Evolutionary conservation across 2,329 filamentous ascomycete species (phyloP).

Genomic region (Colletotrichum tabaci): DNA sequence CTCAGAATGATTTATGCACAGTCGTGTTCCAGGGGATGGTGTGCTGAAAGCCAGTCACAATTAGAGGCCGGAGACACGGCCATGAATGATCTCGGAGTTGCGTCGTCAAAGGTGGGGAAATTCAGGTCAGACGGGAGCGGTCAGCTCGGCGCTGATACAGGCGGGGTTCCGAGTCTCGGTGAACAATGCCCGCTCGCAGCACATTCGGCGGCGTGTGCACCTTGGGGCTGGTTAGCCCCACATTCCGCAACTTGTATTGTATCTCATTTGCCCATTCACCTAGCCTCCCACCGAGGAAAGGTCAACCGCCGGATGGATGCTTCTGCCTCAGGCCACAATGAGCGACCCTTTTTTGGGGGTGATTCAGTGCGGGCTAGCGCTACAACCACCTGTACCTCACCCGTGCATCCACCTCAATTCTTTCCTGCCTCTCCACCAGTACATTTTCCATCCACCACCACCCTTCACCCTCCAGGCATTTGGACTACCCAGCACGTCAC

Average conservation of each 20-base stretch:
- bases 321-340: slow-evolving; percentile 34
- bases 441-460: slow-evolving; percentile 46
- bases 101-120: slow-evolving; percentile 23
- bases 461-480: slow-evolving; percentile 38
- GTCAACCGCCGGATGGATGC: not conserved
- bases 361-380: slow-evolving; percentile 42
- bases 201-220: slow-evolving; percentile 25
- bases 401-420: slow-evolving; percentile 53
- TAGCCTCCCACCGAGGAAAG: not conserved
- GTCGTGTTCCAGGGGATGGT: no score
- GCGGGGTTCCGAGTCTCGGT: slow-evolving; percentile 40
- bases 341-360: slow-evolving; percentile 33
- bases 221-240: slow-evolving; percentile 8
- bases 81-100: slow-evolving; percentile 21
- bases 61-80: not conserved
- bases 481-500: slow-evolving; percentile 41
- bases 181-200: slow-evolving; percentile 28
- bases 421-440: slow-evolving; percentile 55
- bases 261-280: slow-evolving; percentile 29
- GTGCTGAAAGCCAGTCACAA: not conserved
- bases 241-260: not conserved
- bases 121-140: slow-evolving; percentile 23
- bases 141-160: slow-evolving; percentile 18
- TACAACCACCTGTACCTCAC: slow-evolving; percentile 43
- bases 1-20: not conserved